phyloP scores from a whole-genome alignment of 2,329 filamentous ascomycete genomes.

The Rhinocladiella similis region DNA sequence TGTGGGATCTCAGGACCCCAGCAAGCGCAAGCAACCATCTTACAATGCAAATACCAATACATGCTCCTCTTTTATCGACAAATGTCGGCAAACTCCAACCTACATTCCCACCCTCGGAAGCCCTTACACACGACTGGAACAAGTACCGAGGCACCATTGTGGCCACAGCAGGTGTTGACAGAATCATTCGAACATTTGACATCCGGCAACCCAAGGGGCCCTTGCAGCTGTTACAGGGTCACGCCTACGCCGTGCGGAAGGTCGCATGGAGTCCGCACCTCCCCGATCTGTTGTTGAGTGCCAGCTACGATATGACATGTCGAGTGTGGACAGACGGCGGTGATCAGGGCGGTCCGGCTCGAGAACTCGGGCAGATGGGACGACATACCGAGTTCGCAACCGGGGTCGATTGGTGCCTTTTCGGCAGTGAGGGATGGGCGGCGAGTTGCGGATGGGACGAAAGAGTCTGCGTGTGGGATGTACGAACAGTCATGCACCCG shows the following conservation, averaged over 20 bases:
- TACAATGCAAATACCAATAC: constrained; percentile 77
- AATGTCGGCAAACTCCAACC: constrained; percentile 32
- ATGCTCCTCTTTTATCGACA: constrained; percentile 51
- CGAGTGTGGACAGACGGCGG: constrained; percentile 88
- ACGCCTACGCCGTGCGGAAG: constrained; percentile 85
- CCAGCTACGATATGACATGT: constrained; percentile 97
- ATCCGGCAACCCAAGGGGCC: constrained; percentile 77
- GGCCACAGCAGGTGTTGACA: constrained; percentile 86
- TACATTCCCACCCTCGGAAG: constrained; percentile 68
- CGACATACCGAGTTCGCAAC: constrained; percentile 94
- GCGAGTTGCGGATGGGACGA: constrained; percentile 96
- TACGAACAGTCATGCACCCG: constrained; percentile 60
- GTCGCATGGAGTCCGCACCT: constrained; percentile 92
- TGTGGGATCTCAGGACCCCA: constrained; percentile 90
- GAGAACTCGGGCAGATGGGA: constrained; percentile 83
- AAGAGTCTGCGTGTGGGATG: constrained; percentile 87
- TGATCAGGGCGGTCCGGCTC: constrained; percentile 37
- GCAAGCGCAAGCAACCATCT: constrained; percentile 85
- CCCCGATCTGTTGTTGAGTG: constrained; percentile 81
- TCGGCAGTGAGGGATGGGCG: constrained; percentile 93
- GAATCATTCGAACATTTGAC: constrained; percentile 85
- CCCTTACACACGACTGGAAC: constrained; percentile 97
- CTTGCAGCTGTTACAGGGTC: constrained; percentile 72
- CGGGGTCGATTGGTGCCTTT: constrained; percentile 96
- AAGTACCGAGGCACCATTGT: constrained; percentile 87